Evolutionary conservation across 2,329 filamentous ascomycete species (phyloP), one percentile per base, ranked within the genome.

Genomic region (Colletotrichum incanum): DNA sequence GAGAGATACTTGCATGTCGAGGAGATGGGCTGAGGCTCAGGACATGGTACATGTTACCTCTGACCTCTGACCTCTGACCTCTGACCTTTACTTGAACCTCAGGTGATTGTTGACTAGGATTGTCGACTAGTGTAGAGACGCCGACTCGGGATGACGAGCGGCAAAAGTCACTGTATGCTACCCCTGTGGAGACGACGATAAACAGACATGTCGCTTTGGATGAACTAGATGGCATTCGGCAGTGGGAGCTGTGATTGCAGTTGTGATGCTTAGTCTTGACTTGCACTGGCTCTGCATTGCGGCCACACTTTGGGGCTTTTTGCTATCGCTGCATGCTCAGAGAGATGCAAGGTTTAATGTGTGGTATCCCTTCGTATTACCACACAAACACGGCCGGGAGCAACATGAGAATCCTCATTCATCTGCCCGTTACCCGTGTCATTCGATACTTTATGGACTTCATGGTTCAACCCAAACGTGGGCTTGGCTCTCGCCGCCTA

Each of bases 21-120:
- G 41, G 37, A 58, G 41, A 63, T 68, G 68, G 65, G 58, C 65
- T 39, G 58, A 58, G 58, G 56, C 49, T 47, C 34, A 49, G 7
- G 52, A 54, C 37, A 7, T 47, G 47, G 37, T 18, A 28, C 18
- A 28, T n/a, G 18, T n/a, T n/a, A 20, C 20, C 16, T 54, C 18
- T 54, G 5, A 37, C 28, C 50, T 11, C 50, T 54, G 31, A 18
- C 8, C 28, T 54, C 26, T 8, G 50, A 31, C 28, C 11, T 31
- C 28, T 31, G 50, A 31, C 16, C 28, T 20, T 26, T 23, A 34
- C 26, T 31, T 18, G 49, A 16, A 31, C 6, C 47, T 3, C 23
- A 47, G 20, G 49, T 18, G 14, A 6, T 28, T 16, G 49, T 26
- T 5, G 14, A 14, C 23, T 16, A 18, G 4, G 14, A 6, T 28